Evolutionary conservation across 2,329 filamentous ascomycete species (phyloP), one percentile per base, ranked within the genome.

Genomic region (Bipolaris victoriae): DNA sequence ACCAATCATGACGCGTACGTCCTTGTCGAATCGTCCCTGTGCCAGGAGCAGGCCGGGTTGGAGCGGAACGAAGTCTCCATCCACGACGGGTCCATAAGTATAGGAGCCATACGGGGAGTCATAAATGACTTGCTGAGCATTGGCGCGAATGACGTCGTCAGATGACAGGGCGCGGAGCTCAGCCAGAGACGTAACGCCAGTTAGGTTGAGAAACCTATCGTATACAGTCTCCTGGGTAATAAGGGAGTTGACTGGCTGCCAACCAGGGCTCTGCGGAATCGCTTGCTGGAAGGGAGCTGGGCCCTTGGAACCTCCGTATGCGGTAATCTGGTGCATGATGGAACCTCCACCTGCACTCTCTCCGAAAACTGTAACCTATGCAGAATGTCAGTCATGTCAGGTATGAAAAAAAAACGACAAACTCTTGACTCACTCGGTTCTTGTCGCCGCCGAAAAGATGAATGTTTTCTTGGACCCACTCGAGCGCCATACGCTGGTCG

Each of bases 241-340:
- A 7, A 65, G 61, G 3, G 72, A 74, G 33, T 55, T 57, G 3
- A 67, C 39, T 2, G 69, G 71, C 7, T 67, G 48, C 70, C 77
- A 82, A 10, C 78, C 81, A 2, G 76, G 76, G 15, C 74, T 77
- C 55, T 78, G 76, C 0, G 71, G 66, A 13, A 78, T 65, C 1
- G 76, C 76, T 57, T 73, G 73, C 45, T 75, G 69, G 56, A 78
- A 78, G 0, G 75, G 76, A 2, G 61, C 70, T 10, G 66, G 63
- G 15, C 81, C 82, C 9, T 76, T 68, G 1, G 49, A 26, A 3
- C 76, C 76, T 11, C 76, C 76, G 39, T 76, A 78, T 6, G 76
- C 76, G 3, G 76, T 77, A 50, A 78, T 76, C 45, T 78, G 76
- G 49, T 77, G 76, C 70, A 77, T 73, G 52, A 78, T 76, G 40